Evolutionary conservation across 2,329 filamentous ascomycete genomes (phyloP).

Genomic region (Bretziella fagacearum): DNA sequence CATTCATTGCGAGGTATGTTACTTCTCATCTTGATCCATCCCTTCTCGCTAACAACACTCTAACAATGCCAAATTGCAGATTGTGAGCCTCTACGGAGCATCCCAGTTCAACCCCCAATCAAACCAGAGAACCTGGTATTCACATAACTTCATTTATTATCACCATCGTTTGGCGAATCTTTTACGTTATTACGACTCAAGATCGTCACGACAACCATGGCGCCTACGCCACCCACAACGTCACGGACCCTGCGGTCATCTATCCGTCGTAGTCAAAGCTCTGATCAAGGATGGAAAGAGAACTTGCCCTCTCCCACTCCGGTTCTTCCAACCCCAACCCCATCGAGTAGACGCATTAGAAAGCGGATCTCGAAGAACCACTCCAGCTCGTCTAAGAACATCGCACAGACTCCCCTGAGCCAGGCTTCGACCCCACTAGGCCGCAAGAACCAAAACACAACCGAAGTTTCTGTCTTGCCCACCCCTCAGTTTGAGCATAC

Average conservation of each 20-base stretch:
- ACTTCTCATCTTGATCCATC: background rate
- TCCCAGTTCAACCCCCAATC: too few species aligned
- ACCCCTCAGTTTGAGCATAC: background rate
- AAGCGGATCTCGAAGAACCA: background rate
- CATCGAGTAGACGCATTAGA: background rate
- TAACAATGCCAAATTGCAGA: too few species aligned
- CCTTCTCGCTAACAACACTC: too few species aligned
- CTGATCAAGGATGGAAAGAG: conserved; percentile 11
- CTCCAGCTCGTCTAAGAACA: background rate
- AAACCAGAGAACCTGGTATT: too few species aligned
- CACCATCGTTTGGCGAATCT: too few species aligned
- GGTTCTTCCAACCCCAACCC: background rate
- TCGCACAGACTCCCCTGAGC: background rate
- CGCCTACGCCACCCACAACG: background rate
- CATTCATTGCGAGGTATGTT: background rate
- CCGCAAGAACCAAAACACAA: background rate
- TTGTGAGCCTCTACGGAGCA: too few species aligned
- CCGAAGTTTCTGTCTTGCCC: background rate
- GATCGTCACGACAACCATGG: background rate
- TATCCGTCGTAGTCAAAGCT: conserved; percentile 5
- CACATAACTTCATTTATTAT: too few species aligned
- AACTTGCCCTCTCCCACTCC: conserved; percentile 5
- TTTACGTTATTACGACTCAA: too few species aligned
- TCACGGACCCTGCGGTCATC: background rate
- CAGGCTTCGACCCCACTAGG: background rate